Base-by-base conservation (phyloP, 2,329 filamentous ascomycete genomes). In the Helminthosporium solani region DNA sequence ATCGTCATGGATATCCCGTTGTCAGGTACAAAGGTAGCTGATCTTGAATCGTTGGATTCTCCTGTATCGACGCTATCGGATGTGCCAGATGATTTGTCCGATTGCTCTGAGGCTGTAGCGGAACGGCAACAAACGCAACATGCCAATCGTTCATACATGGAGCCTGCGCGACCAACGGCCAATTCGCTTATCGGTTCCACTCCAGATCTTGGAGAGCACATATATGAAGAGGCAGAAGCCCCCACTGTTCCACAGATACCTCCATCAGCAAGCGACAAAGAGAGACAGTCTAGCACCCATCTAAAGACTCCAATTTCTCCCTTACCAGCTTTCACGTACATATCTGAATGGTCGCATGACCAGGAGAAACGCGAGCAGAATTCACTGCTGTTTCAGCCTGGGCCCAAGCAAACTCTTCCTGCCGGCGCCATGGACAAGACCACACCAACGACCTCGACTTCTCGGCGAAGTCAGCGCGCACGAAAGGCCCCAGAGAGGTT, bases 51-150 rank as follows among this genome's bases (percentile, higher is more conserved):
- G 11, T 21, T 18, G 9, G 15, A 7, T 3, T 8, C n/a, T 20
- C 21, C 25, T 18, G 35, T 15, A 8, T 50, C 50, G 18, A 37
- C 44, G 11, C 30, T 56, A 16, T 50, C 47, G 43, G 41, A 51
- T 39, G 36, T n/a, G 18, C 50, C 53, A 7, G 47, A 51, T 27
- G 39, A 56, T 16, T 35, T 56, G 2, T 53, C 53, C 21, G 45
- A 43, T 3, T 53, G 45, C 20, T 49, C 53, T 8, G 25, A 42
- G 12, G 49, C 43, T 12, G 18, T 30, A 20, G 31, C 7, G 3
- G 42, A 41, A 31, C 7, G 4, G 8, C 40, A 34, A 11, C 30
- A 27, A 12, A 16, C 33, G 9, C 31, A 25, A 9, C 5, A 5
- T 9, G 23, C 6, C 23, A 25, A 9, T 25, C 23, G 23, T 9